Conservation (phyloP, 2,329 filamentous ascomycete genomes). For the Elsinoe arachidis region DNA sequence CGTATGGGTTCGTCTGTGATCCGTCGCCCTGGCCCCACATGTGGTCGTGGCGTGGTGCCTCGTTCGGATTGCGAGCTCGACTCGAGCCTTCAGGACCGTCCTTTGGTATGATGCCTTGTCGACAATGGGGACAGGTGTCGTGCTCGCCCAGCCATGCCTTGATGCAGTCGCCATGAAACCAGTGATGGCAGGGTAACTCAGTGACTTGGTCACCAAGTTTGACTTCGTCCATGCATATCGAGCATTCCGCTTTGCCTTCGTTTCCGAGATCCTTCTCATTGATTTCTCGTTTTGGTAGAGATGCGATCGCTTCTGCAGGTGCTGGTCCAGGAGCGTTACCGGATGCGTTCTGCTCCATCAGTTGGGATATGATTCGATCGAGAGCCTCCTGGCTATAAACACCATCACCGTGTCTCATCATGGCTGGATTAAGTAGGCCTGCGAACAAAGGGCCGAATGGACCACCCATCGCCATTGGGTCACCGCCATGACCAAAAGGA, state of each 20-base stretch:
- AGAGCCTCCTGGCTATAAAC: slow-evolving; percentile 87
- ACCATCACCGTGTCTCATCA: slow-evolving; percentile 57
- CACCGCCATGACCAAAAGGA: slow-evolving; percentile 8
- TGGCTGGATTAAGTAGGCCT: slow-evolving; percentile 34
- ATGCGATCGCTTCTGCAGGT: slow-evolving; percentile 61
- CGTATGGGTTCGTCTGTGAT: slow-evolving; percentile 18
- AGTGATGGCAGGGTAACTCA: slow-evolving; percentile 78
- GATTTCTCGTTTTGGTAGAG: slow-evolving; percentile 58
- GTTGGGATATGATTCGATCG: slow-evolving; percentile 74
- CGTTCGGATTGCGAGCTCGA: slow-evolving; percentile 20
- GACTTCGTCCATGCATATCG: slow-evolving; percentile 88
- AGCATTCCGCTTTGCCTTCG: slow-evolving; percentile 69
- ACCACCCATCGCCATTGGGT: slow-evolving; percentile 20
- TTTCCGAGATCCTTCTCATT: slow-evolving; percentile 59
- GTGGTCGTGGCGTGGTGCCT: slow-evolving; percentile 25
- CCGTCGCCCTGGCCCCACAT: slow-evolving; percentile 18
- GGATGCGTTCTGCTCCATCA: slow-evolving; percentile 75
- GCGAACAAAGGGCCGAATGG: slow-evolving; percentile 41
- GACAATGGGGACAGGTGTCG: slow-evolving; percentile 83
- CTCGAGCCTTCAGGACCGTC: slow-evolving; percentile 18
- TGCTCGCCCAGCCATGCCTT: slow-evolving; percentile 79
- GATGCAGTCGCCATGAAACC: slow-evolving; percentile 83
- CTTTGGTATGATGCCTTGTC: slow-evolving; percentile 43
- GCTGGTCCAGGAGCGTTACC: slow-evolving; percentile 78
- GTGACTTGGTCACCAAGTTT: slow-evolving; percentile 64